Conservation (phyloP, 2,329 filamentous ascomycete species). For the Penicillium capsulatum region DNA sequence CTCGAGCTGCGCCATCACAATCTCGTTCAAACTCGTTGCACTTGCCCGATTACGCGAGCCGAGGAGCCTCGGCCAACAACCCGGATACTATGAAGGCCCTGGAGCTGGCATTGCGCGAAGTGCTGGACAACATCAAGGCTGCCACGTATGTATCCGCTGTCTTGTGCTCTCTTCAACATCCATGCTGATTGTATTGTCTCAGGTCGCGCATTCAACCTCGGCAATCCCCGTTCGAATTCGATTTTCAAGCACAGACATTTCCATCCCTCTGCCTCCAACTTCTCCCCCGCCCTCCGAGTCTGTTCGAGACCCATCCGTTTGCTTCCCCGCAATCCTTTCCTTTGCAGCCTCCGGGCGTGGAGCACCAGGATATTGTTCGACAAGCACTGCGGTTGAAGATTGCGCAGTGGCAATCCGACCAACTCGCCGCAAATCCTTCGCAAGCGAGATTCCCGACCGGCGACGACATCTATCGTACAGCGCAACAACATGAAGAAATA, state of each 20-base stretch:
- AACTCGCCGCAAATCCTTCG: constrained; percentile 33
- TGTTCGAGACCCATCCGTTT: constrained; percentile 77
- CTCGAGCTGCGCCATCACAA: constrained; percentile 32
- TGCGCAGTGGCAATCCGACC: constrained; percentile 56
- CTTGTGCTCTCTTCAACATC: not conserved
- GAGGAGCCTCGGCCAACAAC: constrained; percentile 62
- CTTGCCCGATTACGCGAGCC: constrained; percentile 53
- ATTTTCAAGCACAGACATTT: constrained; percentile 80
- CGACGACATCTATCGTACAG: constrained; percentile 45
- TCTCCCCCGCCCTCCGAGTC: constrained; percentile 72
- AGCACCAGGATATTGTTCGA: constrained; percentile 69
- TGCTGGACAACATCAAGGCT: constrained; percentile 74
- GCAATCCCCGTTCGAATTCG: constrained; percentile 65
- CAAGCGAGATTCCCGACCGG: constrained; percentile 40
- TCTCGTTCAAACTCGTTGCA: constrained; percentile 29
- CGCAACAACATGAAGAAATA: constrained; percentile 61
- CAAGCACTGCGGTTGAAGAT: constrained; percentile 65
- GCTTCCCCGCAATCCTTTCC: constrained; percentile 77
- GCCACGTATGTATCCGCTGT: constrained; percentile 61
- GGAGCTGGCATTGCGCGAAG: constrained; percentile 77
- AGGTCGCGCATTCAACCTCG: constrained; percentile 44
- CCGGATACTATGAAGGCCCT: constrained; percentile 80
- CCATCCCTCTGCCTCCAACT: constrained; percentile 78
- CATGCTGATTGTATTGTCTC: constrained; percentile 5
- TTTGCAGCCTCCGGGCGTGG: constrained; percentile 66